These are phyloP conservation scores for Trypanosoma grayi DNA, from an alignment of 208 protist genomes.

Conservation along the genomic window DNA sequence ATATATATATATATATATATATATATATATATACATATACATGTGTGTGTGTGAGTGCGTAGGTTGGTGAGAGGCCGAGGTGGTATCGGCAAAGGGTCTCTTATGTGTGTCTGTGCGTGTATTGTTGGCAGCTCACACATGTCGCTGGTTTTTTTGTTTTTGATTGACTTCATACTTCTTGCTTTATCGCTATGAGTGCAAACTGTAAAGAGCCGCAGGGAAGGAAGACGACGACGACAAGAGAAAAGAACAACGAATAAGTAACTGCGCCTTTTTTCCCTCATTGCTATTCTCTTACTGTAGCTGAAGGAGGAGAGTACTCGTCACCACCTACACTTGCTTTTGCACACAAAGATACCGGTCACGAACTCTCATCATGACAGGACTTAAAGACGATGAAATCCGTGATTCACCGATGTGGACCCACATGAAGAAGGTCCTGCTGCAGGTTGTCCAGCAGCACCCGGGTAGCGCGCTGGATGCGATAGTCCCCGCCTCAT, in stretches of 20 bases:
- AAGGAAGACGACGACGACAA: too few relatives aligned
- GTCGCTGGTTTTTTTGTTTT: not conserved
- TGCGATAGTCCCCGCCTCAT: slow-evolving; percentile 64
- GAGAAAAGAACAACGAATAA: too few relatives aligned
- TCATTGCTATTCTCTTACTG: too few relatives aligned
- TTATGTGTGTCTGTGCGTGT: too few relatives aligned
- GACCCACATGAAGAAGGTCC: slow-evolving; percentile 80
- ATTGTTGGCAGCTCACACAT: not conserved
- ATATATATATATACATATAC: not conserved
- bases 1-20: not conserved
- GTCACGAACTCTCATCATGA: too few relatives aligned
- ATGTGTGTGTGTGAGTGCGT: not conserved
- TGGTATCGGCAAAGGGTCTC: not conserved
- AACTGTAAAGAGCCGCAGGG: too few relatives aligned
- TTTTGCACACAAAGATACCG: too few relatives aligned
- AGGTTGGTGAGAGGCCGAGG: not conserved
- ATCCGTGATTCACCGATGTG: slow-evolving; percentile 78
- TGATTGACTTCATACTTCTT: too few relatives aligned
- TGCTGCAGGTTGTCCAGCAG: slow-evolving; percentile 74
- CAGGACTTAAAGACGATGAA: slow-evolving; percentile 51
- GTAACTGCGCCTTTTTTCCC: too few relatives aligned
- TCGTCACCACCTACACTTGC: too few relatives aligned
- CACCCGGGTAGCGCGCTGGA: slow-evolving; percentile 66
- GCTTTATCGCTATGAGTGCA: not conserved
- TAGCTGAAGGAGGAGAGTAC: too few relatives aligned